phyloP scores from a whole-genome alignment of 495 filamentous ascomycete species.

The Penicillium odoratum region DNA sequence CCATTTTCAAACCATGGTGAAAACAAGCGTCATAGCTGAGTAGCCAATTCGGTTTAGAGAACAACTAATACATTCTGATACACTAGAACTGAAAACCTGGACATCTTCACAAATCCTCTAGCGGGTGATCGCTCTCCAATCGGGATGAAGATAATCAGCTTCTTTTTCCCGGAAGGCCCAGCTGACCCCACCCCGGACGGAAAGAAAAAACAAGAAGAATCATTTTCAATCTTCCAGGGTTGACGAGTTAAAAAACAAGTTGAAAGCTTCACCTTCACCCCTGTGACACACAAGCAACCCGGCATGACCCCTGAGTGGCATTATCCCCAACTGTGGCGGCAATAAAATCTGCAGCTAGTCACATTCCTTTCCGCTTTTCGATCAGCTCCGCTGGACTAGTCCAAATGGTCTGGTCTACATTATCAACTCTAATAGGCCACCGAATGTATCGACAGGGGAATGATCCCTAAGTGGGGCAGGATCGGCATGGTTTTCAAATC shows the following conservation, averaged over 20 bases:
- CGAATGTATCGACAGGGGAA: slow-evolving; percentile 16
- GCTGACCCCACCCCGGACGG: neutral
- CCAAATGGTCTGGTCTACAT: slow-evolving; percentile 7
- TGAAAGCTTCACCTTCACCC: neutral
- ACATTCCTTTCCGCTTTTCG: slow-evolving; percentile 25
- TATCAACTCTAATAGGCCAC: slow-evolving; percentile 7
- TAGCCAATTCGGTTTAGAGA: neutral
- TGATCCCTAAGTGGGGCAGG: slow-evolving; percentile 20
- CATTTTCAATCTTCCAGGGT: neutral
- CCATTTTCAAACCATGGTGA: slow-evolving; percentile 6
- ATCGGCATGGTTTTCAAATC: slow-evolving; percentile 23
- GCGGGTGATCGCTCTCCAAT: neutral
- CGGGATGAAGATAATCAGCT: no score
- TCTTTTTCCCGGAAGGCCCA: neutral
- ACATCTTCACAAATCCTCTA: neutral
- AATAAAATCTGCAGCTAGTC: slow-evolving; percentile 25
- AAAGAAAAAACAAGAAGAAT: neutral
- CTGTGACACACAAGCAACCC: slow-evolving; percentile 11
- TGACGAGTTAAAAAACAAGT: neutral
- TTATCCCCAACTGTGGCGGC: slow-evolving; percentile 20
- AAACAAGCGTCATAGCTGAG: neutral
- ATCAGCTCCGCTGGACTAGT: slow-evolving; percentile 13
- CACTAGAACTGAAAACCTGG: neutral
- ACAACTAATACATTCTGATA: neutral
- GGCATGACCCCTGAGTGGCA: slow-evolving; percentile 26